phyloP scores from a whole-genome alignment of 1,284 basidiomycete genomes.

The Rhodotorula sp. region DNA sequence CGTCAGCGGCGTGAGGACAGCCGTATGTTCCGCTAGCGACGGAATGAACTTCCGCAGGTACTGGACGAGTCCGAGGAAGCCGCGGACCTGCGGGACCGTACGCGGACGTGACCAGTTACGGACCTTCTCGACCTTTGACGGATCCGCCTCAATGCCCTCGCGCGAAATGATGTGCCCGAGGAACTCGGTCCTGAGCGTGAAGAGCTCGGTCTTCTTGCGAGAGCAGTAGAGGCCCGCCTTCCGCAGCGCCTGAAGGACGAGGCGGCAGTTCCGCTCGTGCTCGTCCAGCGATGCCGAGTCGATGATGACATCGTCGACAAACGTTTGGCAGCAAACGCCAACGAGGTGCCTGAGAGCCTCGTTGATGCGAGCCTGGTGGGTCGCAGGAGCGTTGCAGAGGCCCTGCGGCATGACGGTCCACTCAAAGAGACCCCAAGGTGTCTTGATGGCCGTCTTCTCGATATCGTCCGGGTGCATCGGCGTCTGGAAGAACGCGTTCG shows the following conservation, averaged over 20 bases:
- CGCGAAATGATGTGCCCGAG: constrained; percentile 50
- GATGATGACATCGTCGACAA: constrained; percentile 55
- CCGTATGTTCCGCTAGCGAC: constrained; percentile 47
- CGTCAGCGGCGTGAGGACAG: constrained; percentile 48
- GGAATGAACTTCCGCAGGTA: constrained; percentile 52
- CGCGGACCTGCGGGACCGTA: constrained; percentile 45
- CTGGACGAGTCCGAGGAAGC: constrained; percentile 51
- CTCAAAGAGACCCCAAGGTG: constrained; percentile 52
- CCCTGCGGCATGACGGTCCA: constrained; percentile 55
- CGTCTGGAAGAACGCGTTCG: constrained; percentile 54
- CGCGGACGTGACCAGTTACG: constrained; percentile 49
- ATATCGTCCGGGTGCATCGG: constrained; percentile 50
- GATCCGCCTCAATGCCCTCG: constrained; percentile 49
- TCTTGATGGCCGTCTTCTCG: constrained; percentile 50
- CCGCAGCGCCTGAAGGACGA: constrained; percentile 44
- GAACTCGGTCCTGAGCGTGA: constrained; percentile 46
- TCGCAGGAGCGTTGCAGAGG: constrained; percentile 50
- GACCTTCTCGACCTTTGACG: constrained; percentile 48
- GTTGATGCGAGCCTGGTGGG: constrained; percentile 43
- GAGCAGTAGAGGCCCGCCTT: constrained; percentile 44
- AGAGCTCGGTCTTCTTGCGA: constrained; percentile 47
- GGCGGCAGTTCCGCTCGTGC: constrained; percentile 43
- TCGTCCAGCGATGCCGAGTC: constrained; percentile 50
- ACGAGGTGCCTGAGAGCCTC: constrained; percentile 23
- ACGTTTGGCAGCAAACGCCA: constrained; percentile 34